Percentiles rank a stretch among this genome's conserved stretches.
These are phyloP conservation scores for Flueggea neowawraea DNA, from an alignment of 441 rosid genomes.

Conservation along the genomic window DNA sequence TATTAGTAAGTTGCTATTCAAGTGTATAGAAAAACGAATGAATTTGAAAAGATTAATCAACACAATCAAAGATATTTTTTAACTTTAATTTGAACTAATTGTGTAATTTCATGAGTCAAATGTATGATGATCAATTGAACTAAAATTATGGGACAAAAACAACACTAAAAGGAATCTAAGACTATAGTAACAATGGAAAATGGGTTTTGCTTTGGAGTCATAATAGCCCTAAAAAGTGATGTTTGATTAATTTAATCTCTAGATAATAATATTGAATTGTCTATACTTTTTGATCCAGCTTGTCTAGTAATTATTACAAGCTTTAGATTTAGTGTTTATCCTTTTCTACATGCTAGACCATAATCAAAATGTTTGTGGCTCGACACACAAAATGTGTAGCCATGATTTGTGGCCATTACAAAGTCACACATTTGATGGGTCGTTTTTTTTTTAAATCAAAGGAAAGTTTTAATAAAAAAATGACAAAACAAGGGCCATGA, in stretches of 20 bases:
- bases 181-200: constrained; percentile 23
- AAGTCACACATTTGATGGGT: constrained; percentile 22
- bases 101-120: no score
- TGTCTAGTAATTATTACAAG: constrained; percentile 33
- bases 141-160: constrained; percentile 13
- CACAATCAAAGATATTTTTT: no score
- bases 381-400: constrained; percentile 11
- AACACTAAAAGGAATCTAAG: constrained; percentile 22
- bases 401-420: constrained; percentile 45
- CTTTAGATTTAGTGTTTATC: constrained; percentile 27
- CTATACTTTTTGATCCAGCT: constrained; percentile 28
- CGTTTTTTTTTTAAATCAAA: constrained; percentile 12
- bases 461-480: neutral
- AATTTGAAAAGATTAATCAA: no score
- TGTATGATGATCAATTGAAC: no score
- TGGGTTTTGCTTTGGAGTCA: constrained; percentile 21
- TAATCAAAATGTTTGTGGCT: constrained; percentile 31
- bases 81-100: no score
- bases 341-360: constrained; percentile 31
- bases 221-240: constrained; percentile 7
- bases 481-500: no score
- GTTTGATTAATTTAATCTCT: constrained; percentile 8
- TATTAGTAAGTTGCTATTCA: no score
- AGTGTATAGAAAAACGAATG: no score
- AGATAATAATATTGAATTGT: neutral